Conservation (phyloP, 1,284 basidiomycete genomes). For the Baeospora myosura region DNA sequence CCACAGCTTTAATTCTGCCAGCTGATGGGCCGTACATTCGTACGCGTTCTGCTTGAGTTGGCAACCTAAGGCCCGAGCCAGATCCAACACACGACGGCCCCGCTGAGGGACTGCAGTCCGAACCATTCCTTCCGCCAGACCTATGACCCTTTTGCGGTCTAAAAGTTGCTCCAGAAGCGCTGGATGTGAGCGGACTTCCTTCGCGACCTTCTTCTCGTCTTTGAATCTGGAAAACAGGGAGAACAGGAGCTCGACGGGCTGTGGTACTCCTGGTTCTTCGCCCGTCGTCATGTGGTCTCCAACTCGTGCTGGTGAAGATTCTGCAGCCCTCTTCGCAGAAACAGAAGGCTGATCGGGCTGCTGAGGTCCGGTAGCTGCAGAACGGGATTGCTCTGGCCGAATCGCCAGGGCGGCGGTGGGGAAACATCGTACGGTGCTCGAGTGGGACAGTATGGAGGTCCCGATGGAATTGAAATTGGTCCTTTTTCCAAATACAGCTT, state of each 20-base stretch:
- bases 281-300: slow-evolving; percentile 5
- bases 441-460: slow-evolving; percentile 8
- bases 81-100: slow-evolving; percentile 35
- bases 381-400: too few species aligned
- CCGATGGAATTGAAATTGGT: slow-evolving; percentile 8
- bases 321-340: not conserved
- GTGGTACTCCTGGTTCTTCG: not conserved
- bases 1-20: slow-evolving; percentile 46
- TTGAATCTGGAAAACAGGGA: slow-evolving; percentile 16
- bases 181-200: slow-evolving; percentile 21
- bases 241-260: slow-evolving; percentile 15
- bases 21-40: slow-evolving; percentile 44
- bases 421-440: too few species aligned
- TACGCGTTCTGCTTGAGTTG: slow-evolving; percentile 46
- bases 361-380: too few species aligned
- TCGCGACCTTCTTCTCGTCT: slow-evolving; percentile 19
- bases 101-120: slow-evolving; percentile 29
- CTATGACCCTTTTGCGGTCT: slow-evolving; percentile 31
- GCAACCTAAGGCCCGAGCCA: slow-evolving; percentile 44
- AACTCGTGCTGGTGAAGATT: slow-evolving; percentile 3
- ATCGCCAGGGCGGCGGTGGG: too few species aligned
- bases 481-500: slow-evolving; percentile 15
- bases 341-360: too few species aligned
- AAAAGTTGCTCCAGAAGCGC: slow-evolving; percentile 24
- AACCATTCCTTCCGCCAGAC: slow-evolving; percentile 32